These are phyloP conservation scores for Scheffersomyces illinoinensis DNA, from an alignment of 1,139 yeast genomes.

Conservation along the genomic window DNA sequence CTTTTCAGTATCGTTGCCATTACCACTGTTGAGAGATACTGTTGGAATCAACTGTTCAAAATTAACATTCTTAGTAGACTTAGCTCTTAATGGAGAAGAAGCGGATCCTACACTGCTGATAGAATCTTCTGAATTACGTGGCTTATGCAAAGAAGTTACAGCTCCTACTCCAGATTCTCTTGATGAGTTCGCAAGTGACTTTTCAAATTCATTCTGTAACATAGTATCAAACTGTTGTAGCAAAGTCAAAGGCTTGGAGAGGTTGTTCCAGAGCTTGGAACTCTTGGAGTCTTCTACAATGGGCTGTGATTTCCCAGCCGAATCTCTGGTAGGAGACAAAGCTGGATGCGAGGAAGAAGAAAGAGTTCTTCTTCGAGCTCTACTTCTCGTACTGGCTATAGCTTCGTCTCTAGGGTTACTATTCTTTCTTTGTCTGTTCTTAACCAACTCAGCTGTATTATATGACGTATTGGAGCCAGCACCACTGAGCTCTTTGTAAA, in stretches of 20 bases:
- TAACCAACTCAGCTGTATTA: background rate
- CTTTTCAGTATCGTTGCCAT: background rate
- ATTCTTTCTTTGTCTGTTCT: slow-evolving; percentile 19
- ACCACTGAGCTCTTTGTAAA: slow-evolving; percentile 34
- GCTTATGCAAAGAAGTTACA: slow-evolving; percentile 11
- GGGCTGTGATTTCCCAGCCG: background rate
- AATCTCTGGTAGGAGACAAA: background rate
- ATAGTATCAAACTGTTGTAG: slow-evolving; percentile 70
- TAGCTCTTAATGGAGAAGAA: slow-evolving; percentile 27
- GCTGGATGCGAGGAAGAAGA: slow-evolving; percentile 14
- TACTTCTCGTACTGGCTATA: slow-evolving; percentile 28
- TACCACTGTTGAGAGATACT: background rate
- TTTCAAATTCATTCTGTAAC: slow-evolving; percentile 67
- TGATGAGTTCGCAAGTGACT: slow-evolving; percentile 28
- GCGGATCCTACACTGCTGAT: slow-evolving; percentile 25
- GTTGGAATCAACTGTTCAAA: slow-evolving; percentile 4
- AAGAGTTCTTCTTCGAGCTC: slow-evolving; percentile 23
- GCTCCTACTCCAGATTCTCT: background rate
- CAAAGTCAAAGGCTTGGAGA: slow-evolving; percentile 60
- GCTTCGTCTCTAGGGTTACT: slow-evolving; percentile 40
- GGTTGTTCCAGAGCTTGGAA: slow-evolving; percentile 37
- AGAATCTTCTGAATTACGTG: slow-evolving; percentile 29
- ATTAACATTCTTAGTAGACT: slow-evolving; percentile 13
- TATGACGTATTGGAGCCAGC: slow-evolving; percentile 2
- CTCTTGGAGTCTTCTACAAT: slow-evolving; percentile 10